Evolutionary conservation across 305 asterid genomes (phyloP).

Genomic region (Caryopteris hybrid): DNA sequence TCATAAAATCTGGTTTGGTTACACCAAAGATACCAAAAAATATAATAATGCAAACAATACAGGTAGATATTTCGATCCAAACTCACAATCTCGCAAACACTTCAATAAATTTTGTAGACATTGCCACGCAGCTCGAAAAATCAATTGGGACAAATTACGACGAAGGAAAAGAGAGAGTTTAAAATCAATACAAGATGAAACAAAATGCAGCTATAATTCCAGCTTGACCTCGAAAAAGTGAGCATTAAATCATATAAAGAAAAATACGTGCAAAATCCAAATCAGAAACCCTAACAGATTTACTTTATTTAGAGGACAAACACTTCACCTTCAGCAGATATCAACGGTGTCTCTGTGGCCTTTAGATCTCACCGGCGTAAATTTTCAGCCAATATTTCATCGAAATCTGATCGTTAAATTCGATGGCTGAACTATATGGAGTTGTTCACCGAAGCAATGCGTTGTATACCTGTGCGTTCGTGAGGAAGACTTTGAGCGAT

Average conservation of each 20-base stretch:
- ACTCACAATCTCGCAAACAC: neutral
- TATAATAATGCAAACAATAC: neutral
- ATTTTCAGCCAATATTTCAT: conserved; percentile 5
- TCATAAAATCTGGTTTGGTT: neutral
- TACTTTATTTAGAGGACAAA: neutral
- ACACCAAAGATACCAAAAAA: no score
- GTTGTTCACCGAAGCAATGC: conserved; percentile 3
- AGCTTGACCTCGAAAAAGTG: neutral
- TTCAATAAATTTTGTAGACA: neutral
- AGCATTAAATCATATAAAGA: neutral
- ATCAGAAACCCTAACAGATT: conserved; percentile 22
- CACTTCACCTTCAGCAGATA: conserved; percentile 2
- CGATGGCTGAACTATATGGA: conserved; percentile 17
- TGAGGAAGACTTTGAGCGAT: conserved; percentile 6
- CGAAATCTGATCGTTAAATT: conserved; percentile 16
- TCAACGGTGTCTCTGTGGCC: neutral
- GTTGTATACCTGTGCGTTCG: conserved; percentile 11
- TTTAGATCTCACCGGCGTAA: conserved; percentile 1
- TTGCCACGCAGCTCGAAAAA: neutral
- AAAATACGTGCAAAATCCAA: conserved; percentile 12
- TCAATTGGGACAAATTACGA: neutral
- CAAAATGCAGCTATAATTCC: conserved; percentile 16
- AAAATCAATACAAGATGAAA: neutral
- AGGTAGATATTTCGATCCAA: neutral
- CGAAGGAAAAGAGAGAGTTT: neutral